Evolutionary conservation across 495 filamentous ascomycete genomes (phyloP), one percentile per base, ranked within the genome.

Genomic region (Penicillium angulare): DNA sequence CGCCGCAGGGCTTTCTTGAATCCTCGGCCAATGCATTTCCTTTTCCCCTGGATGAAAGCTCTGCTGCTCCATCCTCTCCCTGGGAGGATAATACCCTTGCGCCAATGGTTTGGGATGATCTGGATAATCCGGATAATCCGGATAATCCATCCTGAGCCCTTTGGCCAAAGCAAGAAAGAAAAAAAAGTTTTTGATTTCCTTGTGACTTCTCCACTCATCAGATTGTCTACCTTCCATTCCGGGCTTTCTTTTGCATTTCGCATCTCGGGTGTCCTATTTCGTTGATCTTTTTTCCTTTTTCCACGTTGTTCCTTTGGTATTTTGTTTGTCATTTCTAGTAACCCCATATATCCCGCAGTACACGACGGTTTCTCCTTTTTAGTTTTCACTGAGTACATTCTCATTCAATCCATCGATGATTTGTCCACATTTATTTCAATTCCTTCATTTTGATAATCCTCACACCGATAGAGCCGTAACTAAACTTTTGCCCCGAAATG

Each of bases 1-100:
- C 65, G 29, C 64, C 67, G 8, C 71, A 62, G 29, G 55, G 55
- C 3, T 52, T 65, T 8, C 29, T 55, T 3, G 69, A 72, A 20
- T 38, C 48, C 7, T 59, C 63, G 10, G 32, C 45, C 3, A 54
- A 48, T 36, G 41, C 60, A 16, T 59, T 74, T 53, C 56, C 61
- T 7, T 72, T 74, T 41, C 56, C 66, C 7, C 38, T 72, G 43
- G 72, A 75, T 45, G 71, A 73, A 6, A 64, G 49, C 22, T 7
- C 59, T 18, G 24, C 46, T 16, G 56, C 46, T 29, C 33, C 58
- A 5, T 36, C 60, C 26, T 63, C 62, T 3, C 55, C 67, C 0
- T 75, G 72, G 72, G 63, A 66, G 13, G 69, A 72, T 52, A 75
- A 72, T 53, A 73, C 72, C 0, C 65, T 76, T 43, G 65, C 73